Evolutionary conservation across 495 filamentous ascomycete genomes (phyloP), one percentile per base, ranked within the genome.

Genomic region (Aspergillus panamensis): DNA sequence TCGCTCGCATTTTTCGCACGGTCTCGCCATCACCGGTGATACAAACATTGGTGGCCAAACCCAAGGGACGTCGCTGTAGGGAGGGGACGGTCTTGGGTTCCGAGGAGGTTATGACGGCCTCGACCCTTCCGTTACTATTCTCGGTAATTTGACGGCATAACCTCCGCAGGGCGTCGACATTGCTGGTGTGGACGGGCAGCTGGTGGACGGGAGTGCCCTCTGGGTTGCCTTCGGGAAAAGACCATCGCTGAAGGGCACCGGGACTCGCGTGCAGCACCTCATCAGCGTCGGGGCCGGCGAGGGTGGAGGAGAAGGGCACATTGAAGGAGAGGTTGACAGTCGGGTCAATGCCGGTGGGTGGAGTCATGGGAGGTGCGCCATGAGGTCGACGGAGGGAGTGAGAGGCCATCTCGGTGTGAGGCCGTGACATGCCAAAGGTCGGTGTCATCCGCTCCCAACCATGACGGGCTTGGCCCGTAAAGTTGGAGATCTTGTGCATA

Each of bases 401-500:
- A 51, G 82, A 81, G 69, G 87, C 79, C 82, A 92, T 86, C 64
- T 90, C 87, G 77, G 86, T 83, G 65, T 87, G 85, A 66, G 86
- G 84, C 68, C 84, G 78, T 58, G 85, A 87, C 82, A 90, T 90
- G 78, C 84, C 84, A 68, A 90, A 90, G 57, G 89, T 87, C 62
- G 88, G 89, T 68, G 84, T 84, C 84, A 94, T 93, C 80, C 89
- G 85, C 78, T 95, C 90, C 81, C 88, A 89, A 82, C 91, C 92
- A 85, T 95, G 90, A 79, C 92, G 88, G 82, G 85, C 85, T 62
- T 78, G 76, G 70, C 84, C 84, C 62, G 85, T 86, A 66, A 95
- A 91, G 76, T 90, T 92, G 74, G 87, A 85, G 69, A 96, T 86
- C 78, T 93, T 95, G 81, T 96, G 92, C 92, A 96, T 96, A 69